Conservation (phyloP, 1,284 basidiomycete species). For the Abortiporus biennis region DNA sequence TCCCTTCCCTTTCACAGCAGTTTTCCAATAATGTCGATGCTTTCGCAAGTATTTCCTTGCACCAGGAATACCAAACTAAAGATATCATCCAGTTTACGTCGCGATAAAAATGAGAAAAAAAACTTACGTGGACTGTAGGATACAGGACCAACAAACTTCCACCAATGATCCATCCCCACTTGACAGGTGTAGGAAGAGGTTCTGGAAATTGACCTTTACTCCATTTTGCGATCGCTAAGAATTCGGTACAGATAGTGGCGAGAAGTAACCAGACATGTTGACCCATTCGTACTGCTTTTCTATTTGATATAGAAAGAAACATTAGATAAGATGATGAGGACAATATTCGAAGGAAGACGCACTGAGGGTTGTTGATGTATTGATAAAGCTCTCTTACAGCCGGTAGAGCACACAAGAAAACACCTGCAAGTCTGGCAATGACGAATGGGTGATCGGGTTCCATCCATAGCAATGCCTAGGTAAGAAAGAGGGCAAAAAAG, state of each 20-base stretch:
- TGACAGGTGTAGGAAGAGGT: conserved; percentile 57
- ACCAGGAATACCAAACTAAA: conserved; percentile 32
- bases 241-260: conserved; percentile 74
- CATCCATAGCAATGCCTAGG: conserved; percentile 75
- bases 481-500: neutral
- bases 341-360: conserved; percentile 20
- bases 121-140: conserved; percentile 54
- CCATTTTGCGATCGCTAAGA: conserved; percentile 74
- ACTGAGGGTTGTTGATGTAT: conserved; percentile 76
- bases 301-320: conserved; percentile 21
- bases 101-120: no score
- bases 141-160: conserved; percentile 56
- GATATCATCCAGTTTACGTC: no score
- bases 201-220: conserved; percentile 62
- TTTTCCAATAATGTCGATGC: no score
- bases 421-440: conserved; percentile 63
- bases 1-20: no score
- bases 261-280: conserved; percentile 81
- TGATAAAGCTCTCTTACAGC: conserved; percentile 76
- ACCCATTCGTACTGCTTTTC: conserved; percentile 77
- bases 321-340: neutral
- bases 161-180: conserved; percentile 59
- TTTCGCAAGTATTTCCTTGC: conserved; percentile 29
- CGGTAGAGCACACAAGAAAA: conserved; percentile 78
- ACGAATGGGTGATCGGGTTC: conserved; percentile 82